Base-by-base conservation (phyloP, 768 basidiomycete genomes). In the Tylopilus felleus region DNA sequence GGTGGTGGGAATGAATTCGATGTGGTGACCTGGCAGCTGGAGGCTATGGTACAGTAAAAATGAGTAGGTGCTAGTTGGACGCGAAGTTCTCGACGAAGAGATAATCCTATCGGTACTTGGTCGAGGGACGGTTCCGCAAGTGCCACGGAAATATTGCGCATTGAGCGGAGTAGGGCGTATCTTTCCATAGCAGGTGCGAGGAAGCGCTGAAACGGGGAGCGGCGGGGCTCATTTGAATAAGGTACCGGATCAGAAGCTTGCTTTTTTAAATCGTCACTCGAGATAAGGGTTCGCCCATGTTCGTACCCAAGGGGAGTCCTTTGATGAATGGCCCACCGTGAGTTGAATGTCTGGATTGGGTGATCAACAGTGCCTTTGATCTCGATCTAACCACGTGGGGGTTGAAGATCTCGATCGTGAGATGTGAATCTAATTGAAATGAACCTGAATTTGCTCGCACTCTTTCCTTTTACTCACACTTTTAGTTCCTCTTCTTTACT, bases 371-470 rank as follows among this genome's bases (percentile, higher is more conserved):
- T 53, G 49, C 47, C 58, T 46, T 44, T 57, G 62, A 67, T 67
- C 66, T 68, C 65, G 66, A 67, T 68, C 67, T 55, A 19, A 21
- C 60, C 66, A 67, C 67, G 66, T 67, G 66, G 66, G n/a, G 12
- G 36, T 42, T 9, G 51, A 0, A 57, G 65, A 67, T 67, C 65
- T 68, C 65, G 65, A 67, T 67, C 66, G 57, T 65, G 59, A 62
- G 66, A 67, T 68, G 64, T 52, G 67, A 62, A 69, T 68, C 65
- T 64, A 59, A 67, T 67, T 65, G 63, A 67, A 69, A 68, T 69
- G 67, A 65, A 58, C 60, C 65, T 69, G 66, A 68, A 57, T 67
- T 65, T 63, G 63, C 60, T 38, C 52, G 54, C 47, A 52, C 27
- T 49, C 56, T 61, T 66, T 61, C 61, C 64, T 66, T 67, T 68